Percentiles rank a stretch among this genome's conserved stretches.
Conservation (phyloP, 2,329 filamentous ascomycete genomes). For the Colletotrichum tamarilloi region DNA sequence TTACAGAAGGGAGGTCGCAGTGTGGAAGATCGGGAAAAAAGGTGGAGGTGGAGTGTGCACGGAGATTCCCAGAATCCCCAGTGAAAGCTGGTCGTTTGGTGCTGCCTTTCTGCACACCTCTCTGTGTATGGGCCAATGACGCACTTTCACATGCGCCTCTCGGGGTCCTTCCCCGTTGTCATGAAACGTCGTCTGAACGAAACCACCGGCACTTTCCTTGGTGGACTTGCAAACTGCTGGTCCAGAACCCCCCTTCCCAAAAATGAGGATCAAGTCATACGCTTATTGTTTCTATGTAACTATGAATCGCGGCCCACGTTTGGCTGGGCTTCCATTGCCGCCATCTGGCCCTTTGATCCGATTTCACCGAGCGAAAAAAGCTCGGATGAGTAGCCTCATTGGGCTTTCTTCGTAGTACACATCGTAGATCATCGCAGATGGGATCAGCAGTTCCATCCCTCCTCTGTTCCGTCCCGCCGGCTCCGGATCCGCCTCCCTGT, state of each 20-base stretch:
- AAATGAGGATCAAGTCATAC: slow-evolving; percentile 9
- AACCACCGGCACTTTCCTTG: slow-evolving; percentile 1
- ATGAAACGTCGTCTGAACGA: slow-evolving; percentile 30
- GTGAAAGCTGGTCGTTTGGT: slow-evolving; percentile 11
- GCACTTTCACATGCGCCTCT: slow-evolving; percentile 33
- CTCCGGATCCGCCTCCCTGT: slow-evolving; percentile 10
- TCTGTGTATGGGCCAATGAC: slow-evolving; percentile 26
- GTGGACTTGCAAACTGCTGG: not conserved
- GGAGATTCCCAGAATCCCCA: slow-evolving; percentile 8
- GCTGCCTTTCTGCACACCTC: not conserved
- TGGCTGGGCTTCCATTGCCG: slow-evolving; percentile 10
- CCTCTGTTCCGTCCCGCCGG: not conserved
- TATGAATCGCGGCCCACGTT: slow-evolving; percentile 3
- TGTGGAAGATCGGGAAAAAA: slow-evolving; percentile 12
- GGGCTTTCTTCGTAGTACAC: not conserved
- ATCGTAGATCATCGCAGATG: slow-evolving; percentile 5
- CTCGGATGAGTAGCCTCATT: slow-evolving; percentile 31
- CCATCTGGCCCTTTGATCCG: slow-evolving; percentile 19
- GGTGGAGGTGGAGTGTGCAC: slow-evolving; percentile 35
- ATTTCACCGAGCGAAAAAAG: slow-evolving; percentile 16
- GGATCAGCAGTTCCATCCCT: not conserved
- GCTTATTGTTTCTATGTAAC: slow-evolving; percentile 30
- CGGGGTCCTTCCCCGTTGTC: slow-evolving; percentile 11
- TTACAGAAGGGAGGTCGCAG: slow-evolving; percentile 14
- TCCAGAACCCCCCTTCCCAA: not conserved